A percentile compares a stretch with the other conserved stretches of the same genome.
These are phyloP conservation scores for Didymosphaeria variabile DNA, from an alignment of 2,329 filamentous ascomycete genomes.

Conservation along the genomic window DNA sequence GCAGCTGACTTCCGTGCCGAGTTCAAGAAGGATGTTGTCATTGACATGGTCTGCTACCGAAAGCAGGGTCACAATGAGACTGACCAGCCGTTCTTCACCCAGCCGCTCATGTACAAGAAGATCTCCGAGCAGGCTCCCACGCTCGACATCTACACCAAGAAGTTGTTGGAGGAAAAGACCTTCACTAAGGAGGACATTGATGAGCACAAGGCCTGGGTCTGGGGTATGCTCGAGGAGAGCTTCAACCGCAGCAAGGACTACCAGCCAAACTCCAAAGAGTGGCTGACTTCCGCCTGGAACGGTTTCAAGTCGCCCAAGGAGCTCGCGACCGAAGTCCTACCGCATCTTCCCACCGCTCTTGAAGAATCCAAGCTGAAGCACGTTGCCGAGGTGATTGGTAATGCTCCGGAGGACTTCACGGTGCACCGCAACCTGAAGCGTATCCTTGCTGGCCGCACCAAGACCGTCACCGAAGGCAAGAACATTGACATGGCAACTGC, in stretches of 20 bases:
- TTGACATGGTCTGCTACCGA: constrained; percentile 98
- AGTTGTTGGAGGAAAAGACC: constrained; percentile 88
- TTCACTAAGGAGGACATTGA: constrained; percentile 98
- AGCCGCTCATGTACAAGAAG: constrained; percentile 99
- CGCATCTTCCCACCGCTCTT: constrained; percentile 88
- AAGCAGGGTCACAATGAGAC: constrained; percentile 99
- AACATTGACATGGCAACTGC: constrained; percentile 98
- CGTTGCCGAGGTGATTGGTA: constrained; percentile 82
- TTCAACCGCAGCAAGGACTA: constrained; percentile 98
- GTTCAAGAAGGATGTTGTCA: constrained; percentile 98
- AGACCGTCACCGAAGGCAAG: constrained; percentile 90
- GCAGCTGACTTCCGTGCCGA: constrained; percentile 98
- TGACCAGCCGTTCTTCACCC: constrained; percentile 99
- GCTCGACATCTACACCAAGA: constrained; percentile 89
- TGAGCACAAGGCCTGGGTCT: constrained; percentile 99
- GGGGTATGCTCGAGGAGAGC: constrained; percentile 98
- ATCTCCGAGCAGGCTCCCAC: constrained; percentile 85
- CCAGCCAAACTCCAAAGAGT: constrained; percentile 94
- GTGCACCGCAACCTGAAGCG: constrained; percentile 97
- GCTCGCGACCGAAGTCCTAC: constrained; percentile 90
- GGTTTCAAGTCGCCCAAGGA: constrained; percentile 99
- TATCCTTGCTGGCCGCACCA: constrained; percentile 87
- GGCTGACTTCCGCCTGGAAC: constrained; percentile 98
- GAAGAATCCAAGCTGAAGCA: constrained; percentile 76
- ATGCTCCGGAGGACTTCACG: constrained; percentile 82